Evolutionary conservation across 306 rosid species (phyloP).

Genomic region (Hippophae tibetana): DNA sequence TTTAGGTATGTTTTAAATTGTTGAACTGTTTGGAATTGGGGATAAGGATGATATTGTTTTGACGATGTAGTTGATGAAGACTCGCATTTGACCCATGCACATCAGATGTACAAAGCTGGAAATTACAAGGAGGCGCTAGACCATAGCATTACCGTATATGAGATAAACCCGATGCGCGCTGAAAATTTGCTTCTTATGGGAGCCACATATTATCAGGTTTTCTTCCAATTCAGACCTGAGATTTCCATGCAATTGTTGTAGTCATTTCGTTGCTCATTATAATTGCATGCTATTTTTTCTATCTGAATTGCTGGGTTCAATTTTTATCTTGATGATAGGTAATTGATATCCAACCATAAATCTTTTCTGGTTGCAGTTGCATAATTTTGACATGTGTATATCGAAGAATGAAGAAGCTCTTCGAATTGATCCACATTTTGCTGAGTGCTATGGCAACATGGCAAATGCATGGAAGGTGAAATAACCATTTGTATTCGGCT

Average conservation of each 20-base stretch:
- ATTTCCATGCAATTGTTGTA: neutral
- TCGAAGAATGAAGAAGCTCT: slow-evolving; percentile 89
- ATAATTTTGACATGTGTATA: slow-evolving; percentile 82
- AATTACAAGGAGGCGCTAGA: slow-evolving; percentile 78
- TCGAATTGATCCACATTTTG: slow-evolving; percentile 73
- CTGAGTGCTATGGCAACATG: slow-evolving; percentile 96
- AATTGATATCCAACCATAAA: neutral
- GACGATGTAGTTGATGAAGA: slow-evolving; percentile 69
- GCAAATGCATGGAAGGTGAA: slow-evolving; percentile 95
- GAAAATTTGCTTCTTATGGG: slow-evolving; percentile 88
- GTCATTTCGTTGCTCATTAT: neutral
- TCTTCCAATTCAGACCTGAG: neutral
- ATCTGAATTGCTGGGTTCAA: neutral
- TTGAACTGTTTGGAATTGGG: no score
- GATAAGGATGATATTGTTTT: no score
- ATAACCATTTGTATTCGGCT: neutral
- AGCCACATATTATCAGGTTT: slow-evolving; percentile 85
- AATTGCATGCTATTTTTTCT: neutral
- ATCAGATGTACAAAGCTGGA: slow-evolving; percentile 79
- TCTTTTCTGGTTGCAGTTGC: slow-evolving; percentile 40
- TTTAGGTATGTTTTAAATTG: no score
- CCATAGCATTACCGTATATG: slow-evolving; percentile 71
- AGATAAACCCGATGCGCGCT: slow-evolving; percentile 64
- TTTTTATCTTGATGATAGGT: neutral
- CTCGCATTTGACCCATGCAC: slow-evolving; percentile 56